Evolutionary conservation across 176 grass and related monocot genomes (phyloP).

Genomic region (Musa itinerans): DNA sequence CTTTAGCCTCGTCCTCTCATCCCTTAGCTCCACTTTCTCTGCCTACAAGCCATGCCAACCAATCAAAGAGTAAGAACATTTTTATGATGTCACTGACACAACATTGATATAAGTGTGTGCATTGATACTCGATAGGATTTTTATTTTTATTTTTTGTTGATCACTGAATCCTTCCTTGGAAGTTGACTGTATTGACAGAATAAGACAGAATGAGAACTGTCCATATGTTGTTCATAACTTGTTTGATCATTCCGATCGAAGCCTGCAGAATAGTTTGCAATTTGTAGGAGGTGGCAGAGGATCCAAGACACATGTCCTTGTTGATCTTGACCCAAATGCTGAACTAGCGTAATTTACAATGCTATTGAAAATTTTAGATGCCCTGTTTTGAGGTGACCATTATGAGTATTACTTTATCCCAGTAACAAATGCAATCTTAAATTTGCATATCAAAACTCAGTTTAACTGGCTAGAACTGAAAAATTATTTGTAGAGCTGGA

Average conservation of each 20-base stretch:
- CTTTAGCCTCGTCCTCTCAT: constrained; percentile 83
- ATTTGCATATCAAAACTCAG: neutral
- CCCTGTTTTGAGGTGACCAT: neutral
- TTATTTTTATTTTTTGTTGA: too few species aligned
- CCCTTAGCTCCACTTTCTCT: constrained; percentile 72
- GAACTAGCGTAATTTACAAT: neutral
- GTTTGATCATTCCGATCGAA: neutral
- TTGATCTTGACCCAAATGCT: neutral
- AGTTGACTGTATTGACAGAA: neutral
- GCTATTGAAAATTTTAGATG: neutral
- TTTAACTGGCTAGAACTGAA: neutral
- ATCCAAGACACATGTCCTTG: neutral
- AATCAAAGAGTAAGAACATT: neutral
- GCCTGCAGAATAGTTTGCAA: neutral
- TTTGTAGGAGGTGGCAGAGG: neutral
- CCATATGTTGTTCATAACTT: neutral
- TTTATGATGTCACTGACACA: neutral
- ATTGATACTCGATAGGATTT: too few species aligned
- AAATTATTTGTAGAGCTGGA: neutral
- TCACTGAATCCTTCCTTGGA: neutral
- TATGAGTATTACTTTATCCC: too few species aligned
- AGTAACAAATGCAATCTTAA: neutral
- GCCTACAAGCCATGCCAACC: constrained; percentile 28
- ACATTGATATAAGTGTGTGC: too few species aligned
- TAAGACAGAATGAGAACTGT: neutral